A percentile compares a stretch with the other conserved stretches of the same genome.
Evolutionary conservation across 331 rosid genomes (phyloP).

Genomic region (Malus hybrid): DNA sequence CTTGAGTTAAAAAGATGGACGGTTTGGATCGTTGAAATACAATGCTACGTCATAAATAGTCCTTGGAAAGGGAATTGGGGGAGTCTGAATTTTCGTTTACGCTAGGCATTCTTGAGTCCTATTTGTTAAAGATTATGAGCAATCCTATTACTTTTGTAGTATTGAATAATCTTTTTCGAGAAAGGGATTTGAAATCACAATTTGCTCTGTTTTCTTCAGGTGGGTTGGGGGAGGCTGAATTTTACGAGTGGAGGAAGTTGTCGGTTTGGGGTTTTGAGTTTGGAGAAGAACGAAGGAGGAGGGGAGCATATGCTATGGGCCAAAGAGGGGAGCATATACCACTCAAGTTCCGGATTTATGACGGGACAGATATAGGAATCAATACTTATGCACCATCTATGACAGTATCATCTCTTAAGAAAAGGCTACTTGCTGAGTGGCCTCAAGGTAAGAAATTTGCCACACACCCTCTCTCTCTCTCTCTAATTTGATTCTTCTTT

Average conservation of each 20-base stretch:
- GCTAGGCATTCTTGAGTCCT: not conserved
- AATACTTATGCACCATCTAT: conserved; percentile 38
- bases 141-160: not conserved
- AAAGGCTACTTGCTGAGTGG: conserved; percentile 62
- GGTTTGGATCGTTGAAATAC: too few relatives aligned
- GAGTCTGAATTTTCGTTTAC: too few relatives aligned
- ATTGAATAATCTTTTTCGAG: not conserved
- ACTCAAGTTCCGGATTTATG: conserved; percentile 64
- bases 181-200: not conserved
- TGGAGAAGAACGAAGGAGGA: conserved; percentile 15
- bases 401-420: conserved; percentile 49
- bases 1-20: too few relatives aligned
- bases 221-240: conserved; percentile 23
- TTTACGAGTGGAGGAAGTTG: conserved; percentile 16
- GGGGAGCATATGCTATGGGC: conserved; percentile 30
- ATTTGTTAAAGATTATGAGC: not conserved
- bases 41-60: too few relatives aligned
- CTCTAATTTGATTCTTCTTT: not conserved
- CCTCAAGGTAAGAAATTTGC: conserved; percentile 48
- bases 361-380: conserved; percentile 70
- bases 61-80: too few relatives aligned
- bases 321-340: conserved; percentile 38
- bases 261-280: conserved; percentile 20
- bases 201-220: conserved; percentile 20
- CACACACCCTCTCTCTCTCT: not conserved